Base-by-base conservation (phyloP, 2,329 filamentous ascomycete species). In the Epichloe hybrida region DNA sequence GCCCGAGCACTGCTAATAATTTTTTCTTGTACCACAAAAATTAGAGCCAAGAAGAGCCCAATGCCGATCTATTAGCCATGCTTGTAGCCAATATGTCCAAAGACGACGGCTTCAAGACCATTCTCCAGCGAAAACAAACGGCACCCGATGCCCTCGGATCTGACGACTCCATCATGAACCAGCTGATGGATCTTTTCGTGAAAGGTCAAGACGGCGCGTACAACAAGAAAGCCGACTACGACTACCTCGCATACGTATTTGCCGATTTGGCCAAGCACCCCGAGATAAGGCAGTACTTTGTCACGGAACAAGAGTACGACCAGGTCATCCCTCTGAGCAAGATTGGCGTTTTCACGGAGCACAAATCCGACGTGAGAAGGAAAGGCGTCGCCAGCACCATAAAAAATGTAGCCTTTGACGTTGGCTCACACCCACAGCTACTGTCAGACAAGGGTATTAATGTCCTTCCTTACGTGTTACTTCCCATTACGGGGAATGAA, bases 311-410 rank as follows among this genome's bases (percentile, higher is more conserved):
- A 63, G 69, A 78, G 1, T 91, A 94, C 65, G 89, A 95, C 64
- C 74, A 72, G 1, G 80, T 95, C 13, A 81, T 96, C n/a, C 93
- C 93, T 2, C 74, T 97, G 46, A 88, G 86, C 46, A 97, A 97
- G 72, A 74, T 98, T 54, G 86, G 85, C 53, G 91, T 97, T 53
- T 97, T 97, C 66, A 97, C 93, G 1, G 88, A 95, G 66, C 88
- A 96, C 69, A 75, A 79, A 59, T 94, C 87, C 2, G 77, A 84
- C 31, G 81, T 96, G 50, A 80, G 93, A 52, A 77, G 93, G 50
- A 88, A 88, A 60, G 93, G 93, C n/a, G 90, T 96, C n/a, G 91
- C 91, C 7, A 89, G 84, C 54, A 93, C 88, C 9, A 88, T 98
- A 64, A 97, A 97, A 68, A 98, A 98, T 63, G 81, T 87, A 34